Conservation (phyloP, 768 basidiomycete genomes). For the Rhodotorula graminis region DNA sequence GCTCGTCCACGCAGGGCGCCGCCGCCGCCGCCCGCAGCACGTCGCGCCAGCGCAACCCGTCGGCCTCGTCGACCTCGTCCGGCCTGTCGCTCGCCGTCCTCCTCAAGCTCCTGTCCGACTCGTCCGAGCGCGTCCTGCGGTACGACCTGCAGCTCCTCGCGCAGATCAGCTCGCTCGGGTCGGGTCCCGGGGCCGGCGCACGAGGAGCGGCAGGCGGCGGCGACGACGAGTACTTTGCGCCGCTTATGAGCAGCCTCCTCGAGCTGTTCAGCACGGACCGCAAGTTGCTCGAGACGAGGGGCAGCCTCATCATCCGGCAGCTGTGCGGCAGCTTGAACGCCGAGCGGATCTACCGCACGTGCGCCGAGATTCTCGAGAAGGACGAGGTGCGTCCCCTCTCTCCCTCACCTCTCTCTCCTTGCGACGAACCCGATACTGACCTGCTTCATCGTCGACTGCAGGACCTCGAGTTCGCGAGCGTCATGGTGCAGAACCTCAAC, state of each 20-base stretch:
- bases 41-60: slow-evolving; percentile 10
- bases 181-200: too few relatives aligned
- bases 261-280: slow-evolving; percentile 93
- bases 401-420: not conserved
- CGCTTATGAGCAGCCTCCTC: slow-evolving; percentile 90
- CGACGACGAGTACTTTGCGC: slow-evolving; percentile 90
- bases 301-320: slow-evolving; percentile 92
- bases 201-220: slow-evolving; percentile 53
- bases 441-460: not conserved
- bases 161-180: slow-evolving; percentile 72
- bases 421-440: not conserved
- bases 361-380: slow-evolving; percentile 95
- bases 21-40: not conserved
- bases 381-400: slow-evolving; percentile 66
- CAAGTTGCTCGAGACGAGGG: slow-evolving; percentile 78
- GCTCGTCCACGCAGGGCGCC: not conserved
- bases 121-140: slow-evolving; percentile 96
- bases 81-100: slow-evolving; percentile 72
- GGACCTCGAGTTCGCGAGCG: slow-evolving; percentile 94
- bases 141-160: slow-evolving; percentile 91
- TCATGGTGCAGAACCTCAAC: slow-evolving; percentile 95
- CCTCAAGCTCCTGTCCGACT: slow-evolving; percentile 90
- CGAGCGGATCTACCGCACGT: slow-evolving; percentile 88
- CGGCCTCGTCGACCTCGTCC: slow-evolving; percentile 12
- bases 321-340: slow-evolving; percentile 89